A percentile compares a stretch with the other conserved stretches of the same genome.
phyloP scores from a whole-genome alignment of 305 asterid genomes.

The Lippia alba region DNA sequence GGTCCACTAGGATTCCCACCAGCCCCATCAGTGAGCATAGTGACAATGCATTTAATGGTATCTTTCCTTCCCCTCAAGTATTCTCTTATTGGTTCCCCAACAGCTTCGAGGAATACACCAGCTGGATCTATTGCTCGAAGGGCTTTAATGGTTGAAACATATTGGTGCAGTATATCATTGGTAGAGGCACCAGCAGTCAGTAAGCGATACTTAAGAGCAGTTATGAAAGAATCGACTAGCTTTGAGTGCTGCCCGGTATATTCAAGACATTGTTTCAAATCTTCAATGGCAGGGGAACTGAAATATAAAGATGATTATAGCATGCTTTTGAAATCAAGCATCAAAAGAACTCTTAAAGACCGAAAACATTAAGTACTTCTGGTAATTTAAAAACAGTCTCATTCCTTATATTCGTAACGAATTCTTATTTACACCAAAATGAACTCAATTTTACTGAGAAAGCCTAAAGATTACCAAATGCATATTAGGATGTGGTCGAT shows the following conservation, averaged over 20 bases:
- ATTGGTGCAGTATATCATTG: slow-evolving; percentile 89
- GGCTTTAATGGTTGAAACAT: slow-evolving; percentile 93
- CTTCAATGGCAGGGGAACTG: slow-evolving; percentile 97
- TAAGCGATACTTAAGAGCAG: slow-evolving; percentile 82
- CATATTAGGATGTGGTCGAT: background rate
- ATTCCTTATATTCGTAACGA: background rate
- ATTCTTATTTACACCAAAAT: background rate
- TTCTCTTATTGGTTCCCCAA: slow-evolving; percentile 96
- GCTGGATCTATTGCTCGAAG: slow-evolving; percentile 98
- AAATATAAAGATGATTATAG: slow-evolving; percentile 37
- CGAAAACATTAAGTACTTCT: slow-evolving; percentile 3
- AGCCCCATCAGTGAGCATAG: slow-evolving; percentile 98
- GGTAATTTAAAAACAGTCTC: slow-evolving; percentile 3
- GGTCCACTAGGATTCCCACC: slow-evolving; percentile 83
- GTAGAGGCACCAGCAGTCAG: slow-evolving; percentile 99
- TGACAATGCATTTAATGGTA: slow-evolving; percentile 95
- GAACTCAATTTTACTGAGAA: background rate
- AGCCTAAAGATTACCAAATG: background rate
- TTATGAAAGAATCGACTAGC: slow-evolving; percentile 95
- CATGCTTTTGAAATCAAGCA: slow-evolving; percentile 8
- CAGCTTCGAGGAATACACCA: slow-evolving; percentile 96
- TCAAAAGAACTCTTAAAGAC: slow-evolving; percentile 12
- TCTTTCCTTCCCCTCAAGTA: slow-evolving; percentile 96
- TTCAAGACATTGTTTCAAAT: slow-evolving; percentile 87
- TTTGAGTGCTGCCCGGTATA: slow-evolving; percentile 97